A percentile compares a stretch with the other conserved stretches of the same genome.
Evolutionary conservation across 371 early-diverging fungal species (phyloP).

Genomic region (Mucor racemosus): DNA sequence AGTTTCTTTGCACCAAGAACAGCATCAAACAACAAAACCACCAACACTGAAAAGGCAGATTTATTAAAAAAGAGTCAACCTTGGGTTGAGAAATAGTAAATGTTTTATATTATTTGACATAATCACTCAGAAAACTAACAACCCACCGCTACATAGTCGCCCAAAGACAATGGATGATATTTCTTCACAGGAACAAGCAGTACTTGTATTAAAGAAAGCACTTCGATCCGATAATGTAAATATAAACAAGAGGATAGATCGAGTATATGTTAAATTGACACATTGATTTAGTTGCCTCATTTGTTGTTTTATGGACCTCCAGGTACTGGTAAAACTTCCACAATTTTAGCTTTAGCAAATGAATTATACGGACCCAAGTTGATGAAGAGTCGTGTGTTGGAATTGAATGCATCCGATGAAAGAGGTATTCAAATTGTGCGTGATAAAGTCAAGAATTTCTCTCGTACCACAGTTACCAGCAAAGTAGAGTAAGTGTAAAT

Average conservation of each 20-base stretch:
- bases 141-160: slow-evolving; percentile 56
- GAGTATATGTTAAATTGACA: background rate
- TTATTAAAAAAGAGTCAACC: slow-evolving; percentile 49
- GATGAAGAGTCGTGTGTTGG: slow-evolving; percentile 84
- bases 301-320: slow-evolving; percentile 99
- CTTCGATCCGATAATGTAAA: slow-evolving; percentile 83
- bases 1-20: slow-evolving; percentile 28
- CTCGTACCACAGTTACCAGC: slow-evolving; percentile 68
- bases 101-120: background rate
- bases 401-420: slow-evolving; percentile 99
- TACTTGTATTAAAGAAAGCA: slow-evolving; percentile 83
- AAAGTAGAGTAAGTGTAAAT: slow-evolving; percentile 15
- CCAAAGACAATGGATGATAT: slow-evolving; percentile 89
- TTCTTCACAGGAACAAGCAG: slow-evolving; percentile 89
- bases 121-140: background rate
- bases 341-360: slow-evolving; percentile 92
- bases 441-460: slow-evolving; percentile 97
- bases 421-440: slow-evolving; percentile 97
- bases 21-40: slow-evolving; percentile 7
- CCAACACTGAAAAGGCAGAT: slow-evolving; percentile 9
- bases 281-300: slow-evolving; percentile 85
- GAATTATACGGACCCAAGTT: slow-evolving; percentile 89
- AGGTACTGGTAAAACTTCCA: slow-evolving; percentile 99
- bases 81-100: slow-evolving; percentile 85
- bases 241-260: background rate